phyloP scores from a whole-genome alignment of 331 rosid species.

The Quercus lobata region DNA sequence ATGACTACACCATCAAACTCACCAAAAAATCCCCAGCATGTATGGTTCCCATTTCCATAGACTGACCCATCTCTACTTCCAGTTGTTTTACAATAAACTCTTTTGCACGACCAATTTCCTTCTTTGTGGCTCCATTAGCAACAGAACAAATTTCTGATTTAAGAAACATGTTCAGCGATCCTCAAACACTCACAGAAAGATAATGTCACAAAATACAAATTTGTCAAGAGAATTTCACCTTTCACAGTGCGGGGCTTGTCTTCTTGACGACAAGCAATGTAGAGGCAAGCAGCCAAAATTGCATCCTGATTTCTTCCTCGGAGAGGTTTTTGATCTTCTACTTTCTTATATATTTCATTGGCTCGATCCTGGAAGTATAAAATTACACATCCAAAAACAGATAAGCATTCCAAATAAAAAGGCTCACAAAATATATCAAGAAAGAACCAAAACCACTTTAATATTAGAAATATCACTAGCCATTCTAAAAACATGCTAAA shows the following conservation, averaged over 20 bases:
- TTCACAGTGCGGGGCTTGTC: constrained; percentile 97
- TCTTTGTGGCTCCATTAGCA: constrained; percentile 97
- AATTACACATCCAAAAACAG: neutral
- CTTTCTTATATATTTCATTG: constrained; percentile 91
- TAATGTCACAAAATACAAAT: neutral
- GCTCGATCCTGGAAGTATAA: constrained; percentile 72
- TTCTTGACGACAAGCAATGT: constrained; percentile 98
- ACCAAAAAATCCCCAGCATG: constrained; percentile 99
- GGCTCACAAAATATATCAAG: neutral
- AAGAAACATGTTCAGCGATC: constrained; percentile 55
- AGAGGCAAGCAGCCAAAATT: constrained; percentile 95
- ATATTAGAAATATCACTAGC: neutral
- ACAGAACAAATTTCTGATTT: constrained; percentile 93
- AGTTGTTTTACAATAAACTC: constrained; percentile 95
- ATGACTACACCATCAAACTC: constrained; percentile 17
- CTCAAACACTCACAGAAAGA: constrained; percentile 43
- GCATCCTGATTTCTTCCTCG: constrained; percentile 99
- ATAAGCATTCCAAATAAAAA: no score
- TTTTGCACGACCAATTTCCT: constrained; percentile 99
- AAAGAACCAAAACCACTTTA: neutral
- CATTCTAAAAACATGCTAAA: neutral
- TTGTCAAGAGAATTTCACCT: constrained; percentile 43
- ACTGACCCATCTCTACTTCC: constrained; percentile 85
- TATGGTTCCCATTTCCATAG: constrained; percentile 98
- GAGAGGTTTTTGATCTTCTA: constrained; percentile 92